Conservation (phyloP, 768 basidiomycete genomes). For the Boletus tylopilopsis region DNA sequence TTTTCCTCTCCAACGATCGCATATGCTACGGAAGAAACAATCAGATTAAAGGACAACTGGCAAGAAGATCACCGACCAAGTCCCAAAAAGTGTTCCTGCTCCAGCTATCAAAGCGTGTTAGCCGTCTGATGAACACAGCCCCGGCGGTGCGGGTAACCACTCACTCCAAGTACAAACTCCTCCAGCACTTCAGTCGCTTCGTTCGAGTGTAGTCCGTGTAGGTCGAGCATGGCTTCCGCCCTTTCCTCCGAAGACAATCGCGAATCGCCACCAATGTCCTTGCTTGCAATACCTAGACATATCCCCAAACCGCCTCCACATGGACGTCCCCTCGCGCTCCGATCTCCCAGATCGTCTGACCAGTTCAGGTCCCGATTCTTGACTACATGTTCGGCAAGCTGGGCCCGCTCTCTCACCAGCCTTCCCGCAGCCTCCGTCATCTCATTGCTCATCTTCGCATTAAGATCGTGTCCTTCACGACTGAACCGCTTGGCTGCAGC, state of each 20-base stretch:
- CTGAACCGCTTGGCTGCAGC: slow-evolving; percentile 94
- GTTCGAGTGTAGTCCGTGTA: slow-evolving; percentile 91
- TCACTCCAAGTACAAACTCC: slow-evolving; percentile 80
- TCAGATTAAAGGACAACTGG: slow-evolving; percentile 2
- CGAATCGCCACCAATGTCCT: slow-evolving; percentile 47
- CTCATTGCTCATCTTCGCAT: slow-evolving; percentile 85
- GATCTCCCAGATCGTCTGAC: slow-evolving; percentile 83
- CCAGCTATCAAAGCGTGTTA: slow-evolving; percentile 50
- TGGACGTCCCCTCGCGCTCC: slow-evolving; percentile 65
- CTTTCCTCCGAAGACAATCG: slow-evolving; percentile 80
- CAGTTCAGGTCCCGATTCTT: slow-evolving; percentile 63
- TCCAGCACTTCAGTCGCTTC: slow-evolving; percentile 92
- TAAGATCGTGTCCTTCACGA: slow-evolving; percentile 90
- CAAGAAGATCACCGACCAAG: slow-evolving; percentile 50
- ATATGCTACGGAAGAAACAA: slow-evolving; percentile 56
- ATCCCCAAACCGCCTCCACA: slow-evolving; percentile 85
- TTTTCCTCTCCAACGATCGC: slow-evolving; percentile 94
- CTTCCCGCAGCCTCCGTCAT: slow-evolving; percentile 81
- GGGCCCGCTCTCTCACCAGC: slow-evolving; percentile 79
- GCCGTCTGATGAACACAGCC: not conserved
- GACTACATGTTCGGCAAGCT: slow-evolving; percentile 73
- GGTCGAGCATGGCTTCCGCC: slow-evolving; percentile 80
- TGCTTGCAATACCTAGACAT: slow-evolving; percentile 77
- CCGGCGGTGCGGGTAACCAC: slow-evolving; percentile 28
- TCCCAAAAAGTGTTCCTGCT: slow-evolving; percentile 84